A percentile compares a stretch with the other conserved stretches of the same genome.
Conservation (phyloP, 768 basidiomycete species). For the Lactifluus rugatus region DNA sequence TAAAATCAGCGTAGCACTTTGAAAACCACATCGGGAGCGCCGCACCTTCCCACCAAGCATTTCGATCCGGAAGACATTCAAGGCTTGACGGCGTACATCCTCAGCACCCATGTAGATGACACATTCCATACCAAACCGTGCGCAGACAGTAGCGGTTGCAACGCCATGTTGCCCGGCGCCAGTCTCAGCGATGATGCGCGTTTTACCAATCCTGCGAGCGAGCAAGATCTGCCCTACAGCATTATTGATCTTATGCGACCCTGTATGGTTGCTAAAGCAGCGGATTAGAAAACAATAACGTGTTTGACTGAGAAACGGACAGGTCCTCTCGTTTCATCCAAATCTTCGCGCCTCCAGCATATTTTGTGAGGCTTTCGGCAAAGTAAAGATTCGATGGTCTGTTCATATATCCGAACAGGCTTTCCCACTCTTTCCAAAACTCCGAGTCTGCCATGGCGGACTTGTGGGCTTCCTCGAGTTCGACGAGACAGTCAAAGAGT, state of each 20-base stretch:
- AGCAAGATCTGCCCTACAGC: slow-evolving; percentile 97
- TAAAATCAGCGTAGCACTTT: not conserved
- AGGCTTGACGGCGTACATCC: slow-evolving; percentile 88
- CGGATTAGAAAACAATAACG: not conserved
- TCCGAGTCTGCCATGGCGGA: slow-evolving; percentile 76
- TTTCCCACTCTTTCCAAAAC: slow-evolving; percentile 87
- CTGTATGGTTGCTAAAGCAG: slow-evolving; percentile 77
- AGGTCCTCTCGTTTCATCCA: slow-evolving; percentile 97
- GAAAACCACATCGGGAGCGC: not conserved
- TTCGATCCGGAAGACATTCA: slow-evolving; percentile 96
- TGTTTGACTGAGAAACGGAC: slow-evolving; percentile 28
- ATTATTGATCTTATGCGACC: slow-evolving; percentile 99
- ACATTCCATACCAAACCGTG: slow-evolving; percentile 92
- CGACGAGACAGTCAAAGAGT: slow-evolving; percentile 82
- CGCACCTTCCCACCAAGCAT: slow-evolving; percentile 89
- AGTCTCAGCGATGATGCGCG: slow-evolving; percentile 95
- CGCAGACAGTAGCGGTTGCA: slow-evolving; percentile 96
- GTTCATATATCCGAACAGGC: slow-evolving; percentile 90
- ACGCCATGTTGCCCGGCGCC: slow-evolving; percentile 99
- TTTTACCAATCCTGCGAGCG: slow-evolving; percentile 91
- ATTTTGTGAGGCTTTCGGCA: slow-evolving; percentile 82
- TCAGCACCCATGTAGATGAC: slow-evolving; percentile 97
- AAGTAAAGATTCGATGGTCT: slow-evolving; percentile 86
- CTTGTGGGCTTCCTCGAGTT: slow-evolving; percentile 88
- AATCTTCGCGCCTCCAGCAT: slow-evolving; percentile 88